phyloP scores from a whole-genome alignment of 108 stramenopile genomes.

The Seminavis robusta region DNA sequence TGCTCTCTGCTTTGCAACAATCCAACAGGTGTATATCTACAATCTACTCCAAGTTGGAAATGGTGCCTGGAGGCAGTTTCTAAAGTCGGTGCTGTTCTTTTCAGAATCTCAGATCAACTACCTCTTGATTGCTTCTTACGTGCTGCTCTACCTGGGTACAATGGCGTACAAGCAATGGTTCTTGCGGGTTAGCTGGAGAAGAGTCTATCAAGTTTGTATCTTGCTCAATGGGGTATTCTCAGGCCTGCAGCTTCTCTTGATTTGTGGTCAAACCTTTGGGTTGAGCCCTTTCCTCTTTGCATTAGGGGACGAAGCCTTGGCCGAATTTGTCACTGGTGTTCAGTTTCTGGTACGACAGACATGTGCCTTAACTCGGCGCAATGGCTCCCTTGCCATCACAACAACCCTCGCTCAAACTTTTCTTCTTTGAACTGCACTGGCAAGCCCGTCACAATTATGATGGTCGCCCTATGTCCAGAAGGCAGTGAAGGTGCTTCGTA shows the following conservation, averaged over 20 bases:
- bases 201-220: slow-evolving; percentile 62
- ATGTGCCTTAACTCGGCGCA: background rate
- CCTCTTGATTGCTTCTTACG: slow-evolving; percentile 64
- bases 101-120: slow-evolving; percentile 59
- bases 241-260: slow-evolving; percentile 61
- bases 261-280: slow-evolving; percentile 65
- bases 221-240: slow-evolving; percentile 64
- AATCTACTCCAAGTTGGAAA: slow-evolving; percentile 79
- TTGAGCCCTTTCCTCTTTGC: slow-evolving; percentile 68
- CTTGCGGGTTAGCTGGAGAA: slow-evolving; percentile 66
- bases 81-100: slow-evolving; percentile 58
- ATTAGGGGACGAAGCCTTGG: slow-evolving; percentile 76
- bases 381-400: background rate
- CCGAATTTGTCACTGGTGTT: slow-evolving; percentile 67
- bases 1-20: no score
- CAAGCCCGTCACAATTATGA: slow-evolving; percentile 73
- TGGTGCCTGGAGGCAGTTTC: slow-evolving; percentile 75
- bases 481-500: slow-evolving; percentile 71
- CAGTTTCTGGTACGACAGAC: slow-evolving; percentile 48
- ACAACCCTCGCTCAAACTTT: background rate
- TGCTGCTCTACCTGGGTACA: slow-evolving; percentile 63
- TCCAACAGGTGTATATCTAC: slow-evolving; percentile 73
- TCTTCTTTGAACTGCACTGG: no score
- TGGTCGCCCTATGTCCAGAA: slow-evolving; percentile 65
- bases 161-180: slow-evolving; percentile 75